Evolutionary conservation across 306 rosid genomes (phyloP).

Genomic region (Nissolia schottii): DNA sequence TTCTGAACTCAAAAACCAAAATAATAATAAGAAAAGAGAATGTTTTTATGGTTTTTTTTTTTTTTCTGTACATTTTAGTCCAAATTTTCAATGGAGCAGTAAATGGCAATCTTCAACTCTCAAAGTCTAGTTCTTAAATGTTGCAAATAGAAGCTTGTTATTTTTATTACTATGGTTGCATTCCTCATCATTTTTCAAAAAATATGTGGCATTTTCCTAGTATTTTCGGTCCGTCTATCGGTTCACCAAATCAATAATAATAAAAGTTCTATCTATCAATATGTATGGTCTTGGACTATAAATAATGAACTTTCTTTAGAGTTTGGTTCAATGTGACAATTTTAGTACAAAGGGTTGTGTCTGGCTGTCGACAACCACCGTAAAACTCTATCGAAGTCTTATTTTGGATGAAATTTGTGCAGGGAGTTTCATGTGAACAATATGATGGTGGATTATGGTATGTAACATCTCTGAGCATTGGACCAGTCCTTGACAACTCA

Average conservation of each 20-base stretch:
- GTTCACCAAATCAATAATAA: too few relatives aligned
- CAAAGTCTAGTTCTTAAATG: not conserved
- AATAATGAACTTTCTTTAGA: too few relatives aligned
- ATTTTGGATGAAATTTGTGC: not conserved
- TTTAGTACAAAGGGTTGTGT: too few relatives aligned
- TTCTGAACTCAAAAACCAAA: not conserved
- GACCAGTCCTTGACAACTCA: slow-evolving; percentile 48
- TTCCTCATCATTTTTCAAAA: not conserved
- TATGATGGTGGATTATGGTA: slow-evolving; percentile 49
- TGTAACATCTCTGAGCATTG: slow-evolving; percentile 34
- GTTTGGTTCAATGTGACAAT: too few relatives aligned
- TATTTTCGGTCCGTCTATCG: too few relatives aligned
- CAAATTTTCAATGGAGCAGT: slow-evolving; percentile 7
- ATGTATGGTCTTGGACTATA: too few relatives aligned
- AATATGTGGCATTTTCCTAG: too few relatives aligned
- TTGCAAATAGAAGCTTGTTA: not conserved
- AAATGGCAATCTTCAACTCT: not conserved
- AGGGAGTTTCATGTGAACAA: slow-evolving; percentile 55
- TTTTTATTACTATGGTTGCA: not conserved
- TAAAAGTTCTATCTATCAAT: too few relatives aligned
- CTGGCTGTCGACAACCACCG: too few relatives aligned
- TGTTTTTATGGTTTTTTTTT: not conserved
- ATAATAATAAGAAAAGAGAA: not conserved
- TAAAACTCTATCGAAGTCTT: too few relatives aligned
- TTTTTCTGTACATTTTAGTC: not conserved